A percentile compares a stretch with the other conserved stretches of the same genome.
Evolutionary conservation across 73 alveolate genomes (phyloP).

Genomic region (Vitrella brassicaformis): DNA sequence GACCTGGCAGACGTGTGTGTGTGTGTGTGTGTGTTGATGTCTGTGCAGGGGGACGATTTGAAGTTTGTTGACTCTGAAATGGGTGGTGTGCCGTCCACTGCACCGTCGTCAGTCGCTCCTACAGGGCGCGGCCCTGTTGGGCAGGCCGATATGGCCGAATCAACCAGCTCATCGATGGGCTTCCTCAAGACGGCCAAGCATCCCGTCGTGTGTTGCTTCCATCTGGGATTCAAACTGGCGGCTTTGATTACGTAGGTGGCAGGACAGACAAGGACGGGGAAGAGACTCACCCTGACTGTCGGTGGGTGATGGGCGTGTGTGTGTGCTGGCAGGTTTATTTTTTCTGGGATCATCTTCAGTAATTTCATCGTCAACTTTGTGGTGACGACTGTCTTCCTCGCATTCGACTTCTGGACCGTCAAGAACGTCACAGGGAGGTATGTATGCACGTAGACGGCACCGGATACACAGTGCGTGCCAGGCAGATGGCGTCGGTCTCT

Average conservation of each 20-base stretch:
- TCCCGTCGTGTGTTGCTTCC: slow-evolving; percentile 39
- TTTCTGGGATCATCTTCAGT: slow-evolving; percentile 14
- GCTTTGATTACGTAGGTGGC: slow-evolving; percentile 32
- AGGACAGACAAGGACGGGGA: too few species aligned
- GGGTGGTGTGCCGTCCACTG: not conserved
- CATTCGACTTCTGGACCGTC: slow-evolving; percentile 58
- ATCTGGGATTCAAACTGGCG: slow-evolving; percentile 22
- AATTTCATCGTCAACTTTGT: slow-evolving; percentile 35
- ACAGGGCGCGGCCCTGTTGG: not conserved
- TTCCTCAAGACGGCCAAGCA: slow-evolving; percentile 28
- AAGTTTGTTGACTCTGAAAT: not conserved
- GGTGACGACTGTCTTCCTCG: slow-evolving; percentile 14
- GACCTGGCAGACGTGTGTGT: too few species aligned
- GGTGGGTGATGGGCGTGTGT: too few species aligned
- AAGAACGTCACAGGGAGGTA: slow-evolving; percentile 71
- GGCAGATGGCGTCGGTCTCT: too few species aligned
- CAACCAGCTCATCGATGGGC: not conserved
- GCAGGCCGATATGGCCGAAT: not conserved
- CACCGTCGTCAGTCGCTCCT: not conserved
- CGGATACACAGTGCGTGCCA: too few species aligned
- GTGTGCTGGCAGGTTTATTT: too few species aligned
- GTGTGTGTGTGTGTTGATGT: too few species aligned
- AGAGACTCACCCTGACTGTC: too few species aligned
- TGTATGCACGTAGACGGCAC: too few species aligned
- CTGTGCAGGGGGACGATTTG: not conserved